Evolutionary conservation across 2,329 filamentous ascomycete genomes (phyloP), one percentile per base, ranked within the genome.

Genomic region (Plenodomus lindquistii): DNA sequence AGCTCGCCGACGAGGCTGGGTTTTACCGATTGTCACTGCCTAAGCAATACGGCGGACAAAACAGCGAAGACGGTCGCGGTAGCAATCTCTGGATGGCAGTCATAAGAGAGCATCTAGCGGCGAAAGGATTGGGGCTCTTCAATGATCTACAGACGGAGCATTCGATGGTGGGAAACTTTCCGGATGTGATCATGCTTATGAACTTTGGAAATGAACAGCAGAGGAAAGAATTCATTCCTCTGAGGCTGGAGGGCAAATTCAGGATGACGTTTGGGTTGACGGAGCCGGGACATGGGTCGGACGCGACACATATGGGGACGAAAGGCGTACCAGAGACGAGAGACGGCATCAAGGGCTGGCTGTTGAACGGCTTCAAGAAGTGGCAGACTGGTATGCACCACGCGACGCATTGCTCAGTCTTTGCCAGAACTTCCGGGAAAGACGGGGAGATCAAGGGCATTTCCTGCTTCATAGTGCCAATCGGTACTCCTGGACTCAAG

Each of bases 71-170:
- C 27, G 75, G 74, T 0, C 67, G 71, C 2, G 74, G 78, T 6
- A 75, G 73, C 29, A 85, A 86, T 62, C 72, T 86, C 2, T 85
- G 81, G 79, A 86, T 86, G 83, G 80, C 81, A 6, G 82, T 81
- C 2, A 81, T 85, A 36, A 69, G 83, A 15, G 81, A 83, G 59
- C 81, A 86, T 59, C 72, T 86, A 16, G 78, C 83, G 2, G 76
- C 78, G 3, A 82, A 85, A 53, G 83, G 83, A 0, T 59, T 86
- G 16, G 80, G 83, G 1, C 71, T 86, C 4, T 83, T 83, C 60
- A 86, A 86, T 55, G 84, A 86, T 60, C 70, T 86, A 44, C 83
- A 86, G 65, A 86, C 81, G 53, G 83, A 86, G 68, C 83, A 85
- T 64, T 80, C 76, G 41, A 77, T 86, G 31, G 78, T 85, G 1